Base-by-base conservation (phyloP, 1,284 basidiomycete species). In the Trichosporon ovoides region DNA sequence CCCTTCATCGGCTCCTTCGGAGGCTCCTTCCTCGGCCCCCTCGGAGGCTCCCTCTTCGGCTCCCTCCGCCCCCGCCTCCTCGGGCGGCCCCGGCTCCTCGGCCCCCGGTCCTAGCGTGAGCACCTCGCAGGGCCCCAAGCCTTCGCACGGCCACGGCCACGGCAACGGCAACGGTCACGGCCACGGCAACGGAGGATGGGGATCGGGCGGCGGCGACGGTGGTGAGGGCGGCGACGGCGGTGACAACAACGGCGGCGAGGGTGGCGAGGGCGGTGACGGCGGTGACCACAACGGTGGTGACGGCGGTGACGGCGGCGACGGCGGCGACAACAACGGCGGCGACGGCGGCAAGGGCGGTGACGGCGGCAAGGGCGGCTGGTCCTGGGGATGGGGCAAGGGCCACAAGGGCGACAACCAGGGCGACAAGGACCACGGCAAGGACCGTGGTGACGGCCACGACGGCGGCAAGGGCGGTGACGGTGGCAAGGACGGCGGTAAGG, bases 361-460 rank as follows among this genome's bases (percentile, higher is more conserved):
- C 16, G 37, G 20, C 19, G 38, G 38, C 38, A 31, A 31, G 28
- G 28, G 28, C 28, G 28, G 28, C 28, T 31, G 28, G 28, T 31
- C 28, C 28, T 31, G 28, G 28, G 28, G 28, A 31, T 31, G 28
- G 28, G 18, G 18, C 9, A 31, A 36, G 24, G 33, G 28, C 14
- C 12, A 4, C 19, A 31, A 34, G 22, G 33, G 49, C 28, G 11
- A 18, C 19, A 18, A 51, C 3, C n/a, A n/a, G n/a, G n/a, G n/a
- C n/a, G 31, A 22, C 16, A 6, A 16, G 28, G 31, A n/a, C 28
- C 22, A 18, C 28, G 46, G 16, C 46, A 33, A 33, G 28, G 28
- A 49, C 46, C 12, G 46, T n/a, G 46, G 46, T n/a, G 48, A 19
- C n/a, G 48, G 48, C 48, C n/a, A 12, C 16, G 48, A 33, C 48